Base-by-base conservation (phyloP, 2,329 filamentous ascomycete genomes). In the Daldinia sp. region DNA sequence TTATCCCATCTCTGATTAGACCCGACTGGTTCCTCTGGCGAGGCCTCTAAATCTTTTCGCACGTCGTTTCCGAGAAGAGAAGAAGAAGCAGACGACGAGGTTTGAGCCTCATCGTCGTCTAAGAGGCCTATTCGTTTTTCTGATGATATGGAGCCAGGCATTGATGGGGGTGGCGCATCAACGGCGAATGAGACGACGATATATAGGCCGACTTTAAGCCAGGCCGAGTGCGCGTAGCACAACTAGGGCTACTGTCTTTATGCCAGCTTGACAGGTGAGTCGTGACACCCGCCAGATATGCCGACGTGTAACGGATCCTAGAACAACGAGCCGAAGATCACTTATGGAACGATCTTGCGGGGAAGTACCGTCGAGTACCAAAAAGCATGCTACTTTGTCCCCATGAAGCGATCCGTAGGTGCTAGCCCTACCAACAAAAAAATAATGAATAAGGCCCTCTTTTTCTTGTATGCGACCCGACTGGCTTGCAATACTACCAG, bases 81-180 rank as follows among this genome's bases (percentile, higher is more conserved):
- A 28, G 60, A 54, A 50, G 69, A 69, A 39, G 59, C 48, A 41
- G 69, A 69, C 18, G 69, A 69, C 30, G 60, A 65, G 50, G 53
- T 46, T 5, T 54, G 60, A 35, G 50, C 55, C 60, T 67, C 66
- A 69, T 71, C 62, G 18, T 71, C 69, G 28, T 66, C 60, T 56
- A 69, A 39, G 50, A 65, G 54, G 51, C 67, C 57, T 60, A 67
- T 62, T 39, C 59, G 53, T 63, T 69, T 71, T 54, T 69, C 63
- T 51, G 60, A 59, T 53, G 69, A 60, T 39, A n/a, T 65, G 33
- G 57, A 65, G 63, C 63, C 60, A 71, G 66, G 69, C 69, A 71
- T 69, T 69, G 66, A 63, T 55, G 37, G 39, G 39, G 42, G 37
- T 35, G 30, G 55, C 30, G 50, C 68, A 68, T 63, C 62, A 65